Conservation (phyloP, 2,329 filamentous ascomycete genomes). For the Thermothelomyces thermophilus region DNA sequence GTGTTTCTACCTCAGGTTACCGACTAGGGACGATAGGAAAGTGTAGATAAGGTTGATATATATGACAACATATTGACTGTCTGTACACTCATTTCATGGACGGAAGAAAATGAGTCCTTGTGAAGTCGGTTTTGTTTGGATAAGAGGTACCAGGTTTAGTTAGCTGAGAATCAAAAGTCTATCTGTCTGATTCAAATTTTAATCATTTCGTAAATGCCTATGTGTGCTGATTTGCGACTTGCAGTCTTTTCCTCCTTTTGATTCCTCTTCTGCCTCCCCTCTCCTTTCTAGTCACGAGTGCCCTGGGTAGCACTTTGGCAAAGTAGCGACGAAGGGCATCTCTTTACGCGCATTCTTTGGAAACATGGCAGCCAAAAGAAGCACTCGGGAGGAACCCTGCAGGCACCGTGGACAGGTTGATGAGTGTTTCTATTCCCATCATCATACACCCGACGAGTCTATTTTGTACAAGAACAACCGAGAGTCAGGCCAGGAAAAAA, state of each 20-base stretch:
- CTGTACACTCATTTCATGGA: conserved; percentile 1
- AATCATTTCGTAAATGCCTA: no score
- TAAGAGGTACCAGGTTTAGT: no score
- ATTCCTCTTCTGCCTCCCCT: not conserved
- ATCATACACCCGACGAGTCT: conserved; percentile 2
- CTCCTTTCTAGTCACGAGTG: not conserved
- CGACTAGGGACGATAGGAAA: not conserved
- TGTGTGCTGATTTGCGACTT: no score
- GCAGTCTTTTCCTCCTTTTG: not conserved
- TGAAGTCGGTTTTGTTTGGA: no score
- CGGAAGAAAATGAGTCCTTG: not conserved
- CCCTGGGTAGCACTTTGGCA: not conserved
- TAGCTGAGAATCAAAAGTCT: no score
- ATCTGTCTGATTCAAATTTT: no score
- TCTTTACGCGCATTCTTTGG: no score
- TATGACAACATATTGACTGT: conserved; percentile 14
- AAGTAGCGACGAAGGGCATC: no score
- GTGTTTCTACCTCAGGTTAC: not conserved
- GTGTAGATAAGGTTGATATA: conserved; percentile 9
- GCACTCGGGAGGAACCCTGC: no score
- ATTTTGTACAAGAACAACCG: conserved; percentile 14
- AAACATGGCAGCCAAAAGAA: no score
- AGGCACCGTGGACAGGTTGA: not conserved
- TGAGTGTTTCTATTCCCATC: not conserved
- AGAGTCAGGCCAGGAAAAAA: not conserved